Evolutionary conservation across 2,329 filamentous ascomycete species (phyloP).

Genomic region (Dendryphion nanum): DNA sequence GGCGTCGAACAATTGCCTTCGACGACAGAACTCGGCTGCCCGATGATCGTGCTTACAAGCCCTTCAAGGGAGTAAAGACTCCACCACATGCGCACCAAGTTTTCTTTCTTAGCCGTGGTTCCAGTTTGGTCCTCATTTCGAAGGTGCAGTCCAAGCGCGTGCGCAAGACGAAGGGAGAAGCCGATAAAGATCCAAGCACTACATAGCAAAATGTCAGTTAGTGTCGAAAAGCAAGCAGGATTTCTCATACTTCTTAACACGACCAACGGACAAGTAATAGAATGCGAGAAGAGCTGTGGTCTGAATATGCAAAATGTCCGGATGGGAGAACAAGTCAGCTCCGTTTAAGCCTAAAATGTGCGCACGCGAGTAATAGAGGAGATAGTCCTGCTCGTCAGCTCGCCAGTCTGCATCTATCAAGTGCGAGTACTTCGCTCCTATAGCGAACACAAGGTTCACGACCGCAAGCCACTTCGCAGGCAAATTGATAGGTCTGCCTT

Average conservation of each 20-base stretch:
- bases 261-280: conserved; percentile 40
- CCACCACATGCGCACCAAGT: conserved; percentile 41
- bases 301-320: conserved; percentile 39
- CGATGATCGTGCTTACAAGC: conserved; percentile 37
- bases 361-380: conserved; percentile 39
- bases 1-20: conserved; percentile 29
- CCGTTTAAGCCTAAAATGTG: conserved; percentile 27
- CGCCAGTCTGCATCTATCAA: conserved; percentile 24
- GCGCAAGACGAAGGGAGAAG: conserved; percentile 34
- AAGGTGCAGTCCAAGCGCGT: conserved; percentile 38
- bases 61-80: conserved; percentile 39
- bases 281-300: conserved; percentile 36
- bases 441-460: conserved; percentile 44
- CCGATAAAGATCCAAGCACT: conserved; percentile 41
- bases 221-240: neutral
- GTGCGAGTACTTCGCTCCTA: conserved; percentile 37
- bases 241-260: conserved; percentile 40
- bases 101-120: conserved; percentile 21
- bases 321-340: conserved; percentile 20
- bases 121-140: no score
- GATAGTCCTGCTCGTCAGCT: conserved; percentile 28
- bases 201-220: neutral
- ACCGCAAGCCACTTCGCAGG: conserved; percentile 39
- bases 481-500: conserved; percentile 9
- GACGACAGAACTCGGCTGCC: conserved; percentile 32